Conservation (phyloP, 495 filamentous ascomycete species). For the Penicillium pulvis region DNA sequence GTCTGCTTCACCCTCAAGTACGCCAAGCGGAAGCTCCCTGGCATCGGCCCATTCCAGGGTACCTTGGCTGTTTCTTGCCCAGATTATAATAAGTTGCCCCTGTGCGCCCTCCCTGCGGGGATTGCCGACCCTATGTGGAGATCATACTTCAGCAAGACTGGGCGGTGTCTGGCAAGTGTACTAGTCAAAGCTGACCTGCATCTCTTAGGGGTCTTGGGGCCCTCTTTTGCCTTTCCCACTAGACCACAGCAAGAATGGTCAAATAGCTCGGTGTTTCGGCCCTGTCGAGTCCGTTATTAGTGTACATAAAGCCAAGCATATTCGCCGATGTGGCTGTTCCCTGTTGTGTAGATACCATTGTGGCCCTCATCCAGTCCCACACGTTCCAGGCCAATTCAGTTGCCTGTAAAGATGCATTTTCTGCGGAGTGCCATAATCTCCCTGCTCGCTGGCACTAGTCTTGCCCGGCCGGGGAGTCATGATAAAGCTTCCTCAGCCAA, state of each 20-base stretch:
- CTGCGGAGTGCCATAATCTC: slow-evolving; percentile 15
- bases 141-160: slow-evolving; percentile 6
- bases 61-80: slow-evolving; percentile 9
- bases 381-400: not conserved
- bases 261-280: slow-evolving; percentile 10
- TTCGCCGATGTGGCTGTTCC: not conserved
- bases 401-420: slow-evolving; percentile 19
- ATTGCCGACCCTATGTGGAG: slow-evolving; percentile 19
- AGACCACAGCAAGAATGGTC: slow-evolving; percentile 8
- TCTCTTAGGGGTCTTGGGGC: slow-evolving; percentile 14
- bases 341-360: not conserved
- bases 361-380: not conserved
- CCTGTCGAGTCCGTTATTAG: slow-evolving; percentile 8
- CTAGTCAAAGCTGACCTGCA: slow-evolving; percentile 7
- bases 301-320: slow-evolving; percentile 21
- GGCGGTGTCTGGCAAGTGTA: slow-evolving; percentile 10
- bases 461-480: slow-evolving; percentile 19
- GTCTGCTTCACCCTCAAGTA: slow-evolving; percentile 22
- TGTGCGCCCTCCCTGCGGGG: slow-evolving; percentile 16
- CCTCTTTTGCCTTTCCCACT: slow-evolving; percentile 4
- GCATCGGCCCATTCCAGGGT: slow-evolving; percentile 5
- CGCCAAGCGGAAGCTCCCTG: slow-evolving; percentile 10
- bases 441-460: slow-evolving; percentile 16
- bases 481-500: slow-evolving; percentile 2
- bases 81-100: slow-evolving; percentile 13